phyloP scores from a whole-genome alignment of 768 basidiomycete genomes.

The Fistulinella prunicolor region DNA sequence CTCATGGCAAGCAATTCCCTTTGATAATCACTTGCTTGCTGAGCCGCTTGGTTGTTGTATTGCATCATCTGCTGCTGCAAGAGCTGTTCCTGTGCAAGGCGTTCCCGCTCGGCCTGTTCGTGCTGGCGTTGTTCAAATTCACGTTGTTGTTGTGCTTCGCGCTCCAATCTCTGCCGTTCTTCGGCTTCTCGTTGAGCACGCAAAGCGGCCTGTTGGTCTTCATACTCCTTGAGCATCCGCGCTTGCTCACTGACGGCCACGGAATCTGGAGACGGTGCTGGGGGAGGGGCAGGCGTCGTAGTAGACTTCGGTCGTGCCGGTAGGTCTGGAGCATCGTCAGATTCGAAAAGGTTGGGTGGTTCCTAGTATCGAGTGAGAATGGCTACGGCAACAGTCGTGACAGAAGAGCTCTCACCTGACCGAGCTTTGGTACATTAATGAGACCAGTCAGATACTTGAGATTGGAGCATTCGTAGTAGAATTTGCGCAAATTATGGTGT shows the following conservation, averaged over 20 bases:
- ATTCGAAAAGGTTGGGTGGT: slow-evolving; percentile 91
- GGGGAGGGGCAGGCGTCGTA: slow-evolving; percentile 58
- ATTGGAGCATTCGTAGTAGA: slow-evolving; percentile 99
- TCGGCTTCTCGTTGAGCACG: slow-evolving; percentile 78
- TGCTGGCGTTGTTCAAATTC: slow-evolving; percentile 90
- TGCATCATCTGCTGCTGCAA: slow-evolving; percentile 80
- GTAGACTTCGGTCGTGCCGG: slow-evolving; percentile 73
- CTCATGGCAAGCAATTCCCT: slow-evolving; percentile 88
- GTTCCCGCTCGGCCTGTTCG: slow-evolving; percentile 84
- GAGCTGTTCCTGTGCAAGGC: slow-evolving; percentile 85
- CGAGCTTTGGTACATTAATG: slow-evolving; percentile 97
- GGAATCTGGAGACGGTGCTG: slow-evolving; percentile 67
- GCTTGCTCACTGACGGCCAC: slow-evolving; percentile 86
- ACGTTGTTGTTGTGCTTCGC: slow-evolving; percentile 72
- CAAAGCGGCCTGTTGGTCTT: slow-evolving; percentile 91
- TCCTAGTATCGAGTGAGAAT: slow-evolving; percentile 49
- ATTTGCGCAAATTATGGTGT: slow-evolving; percentile 91
- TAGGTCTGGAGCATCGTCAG: slow-evolving; percentile 79
- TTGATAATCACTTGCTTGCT: slow-evolving; percentile 80
- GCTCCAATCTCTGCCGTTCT: slow-evolving; percentile 73
- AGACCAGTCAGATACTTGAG: slow-evolving; percentile 96
- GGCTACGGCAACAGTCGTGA: background rate
- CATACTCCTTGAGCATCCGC: slow-evolving; percentile 93
- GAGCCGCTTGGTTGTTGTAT: slow-evolving; percentile 72
- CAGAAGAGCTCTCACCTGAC: slow-evolving; percentile 51